Percentiles rank a stretch among this genome's conserved stretches.
These are phyloP conservation scores for Thalassiosira hispida DNA, from an alignment of 352 stramenopile genomes.

Conservation along the genomic window DNA sequence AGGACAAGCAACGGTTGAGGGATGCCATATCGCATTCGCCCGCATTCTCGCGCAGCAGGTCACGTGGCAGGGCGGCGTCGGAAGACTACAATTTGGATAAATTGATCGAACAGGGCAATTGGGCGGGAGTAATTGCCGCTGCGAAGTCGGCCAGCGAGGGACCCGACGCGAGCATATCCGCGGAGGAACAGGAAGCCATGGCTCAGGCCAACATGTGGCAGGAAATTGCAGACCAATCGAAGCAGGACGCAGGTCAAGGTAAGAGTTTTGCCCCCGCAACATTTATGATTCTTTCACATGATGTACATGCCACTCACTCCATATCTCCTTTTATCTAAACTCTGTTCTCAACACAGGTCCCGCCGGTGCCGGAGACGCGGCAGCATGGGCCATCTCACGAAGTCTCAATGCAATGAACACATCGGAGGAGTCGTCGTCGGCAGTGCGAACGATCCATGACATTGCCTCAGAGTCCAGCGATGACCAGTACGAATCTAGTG, in stretches of 20 bases:
- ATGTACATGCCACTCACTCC: not conserved
- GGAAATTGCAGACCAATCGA: conserved; percentile 61
- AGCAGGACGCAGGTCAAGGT: conserved; percentile 47
- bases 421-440: conserved; percentile 8
- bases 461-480: conserved; percentile 51
- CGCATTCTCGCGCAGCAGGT: conserved; percentile 16
- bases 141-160: conserved; percentile 59
- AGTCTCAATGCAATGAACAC: conserved; percentile 53
- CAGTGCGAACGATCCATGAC: conserved; percentile 47
- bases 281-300: conserved; percentile 5
- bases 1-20: conserved; percentile 43
- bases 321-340: not conserved
- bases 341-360: conserved; percentile 22
- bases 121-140: conserved; percentile 71
- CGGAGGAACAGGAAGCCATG: conserved; percentile 73
- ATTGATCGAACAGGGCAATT: conserved; percentile 78
- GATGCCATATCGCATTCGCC: conserved; percentile 47
- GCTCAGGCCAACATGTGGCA: conserved; percentile 64
- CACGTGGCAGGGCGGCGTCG: not conserved
- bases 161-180: conserved; percentile 28
- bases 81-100: conserved; percentile 64
- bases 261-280: conserved; percentile 11
- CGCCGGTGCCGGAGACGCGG: conserved; percentile 55
- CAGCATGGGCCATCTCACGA: conserved; percentile 54
- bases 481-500: conserved; percentile 52